Base-by-base conservation (phyloP, 2,329 filamentous ascomycete genomes). In the Penicillium occitanis region DNA sequence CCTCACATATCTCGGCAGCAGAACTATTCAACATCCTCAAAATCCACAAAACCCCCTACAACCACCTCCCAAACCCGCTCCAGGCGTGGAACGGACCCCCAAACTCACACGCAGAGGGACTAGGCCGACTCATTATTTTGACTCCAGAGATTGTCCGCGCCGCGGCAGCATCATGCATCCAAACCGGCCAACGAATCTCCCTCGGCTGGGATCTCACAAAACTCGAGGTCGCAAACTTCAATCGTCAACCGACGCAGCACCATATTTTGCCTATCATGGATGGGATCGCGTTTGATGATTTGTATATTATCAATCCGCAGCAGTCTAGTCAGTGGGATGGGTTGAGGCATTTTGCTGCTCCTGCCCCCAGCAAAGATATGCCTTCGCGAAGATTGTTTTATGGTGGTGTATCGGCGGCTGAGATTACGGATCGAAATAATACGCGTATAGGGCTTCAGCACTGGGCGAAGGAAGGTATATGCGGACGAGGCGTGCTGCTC, bases 191-290 rank as follows among this genome's bases (percentile, higher is more conserved):
- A 22, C 79, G 84, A 37, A 80, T 86, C 28, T 82, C 82, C 10
- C 77, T 88, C 46, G 81, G 81, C 30, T 87, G 85, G 85, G 82
- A 85, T 28, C 72, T 87, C 67, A 82, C 80, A 22, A 87, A 87
- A 70, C 75, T 87, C 2, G 84, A 87, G 66, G 80, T 83, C 69
- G 83, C 85, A 1, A 83, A 84, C 67, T 83, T 87, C 69, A 81
- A 81, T 51, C 80, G 86, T 1, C 80, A 82, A 40, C 80, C 82
- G 8, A 83, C 82, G 61, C 74, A 82, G 37, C 85, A 86, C 69
- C 79, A 80, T 64, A 83, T 87, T 64, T 76, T 84, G 0, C 79
- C 82, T 11, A 66, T 85, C 17, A 74, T 86, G 8, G 78, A 79
- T 10, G 80, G 83, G 10, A 72, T 79, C 0, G 81, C 80, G 5